Conservation (phyloP, 306 rosid genomes). For the Parietaria judaica region DNA sequence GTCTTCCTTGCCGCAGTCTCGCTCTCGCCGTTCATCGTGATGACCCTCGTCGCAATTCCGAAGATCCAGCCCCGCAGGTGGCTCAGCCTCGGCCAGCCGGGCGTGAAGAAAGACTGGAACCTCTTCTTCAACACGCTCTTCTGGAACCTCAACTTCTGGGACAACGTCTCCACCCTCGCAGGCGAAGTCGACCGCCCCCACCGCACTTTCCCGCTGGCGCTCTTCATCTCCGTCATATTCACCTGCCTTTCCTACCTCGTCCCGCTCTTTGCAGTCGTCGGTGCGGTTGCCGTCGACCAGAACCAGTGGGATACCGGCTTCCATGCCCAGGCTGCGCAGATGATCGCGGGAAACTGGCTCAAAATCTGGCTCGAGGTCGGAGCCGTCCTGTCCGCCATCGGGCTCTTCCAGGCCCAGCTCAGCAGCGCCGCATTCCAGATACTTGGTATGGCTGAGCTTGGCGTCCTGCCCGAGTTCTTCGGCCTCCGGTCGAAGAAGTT, state of each 20-base stretch:
- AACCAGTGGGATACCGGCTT: conserved; percentile 21
- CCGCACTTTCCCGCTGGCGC: conserved; percentile 20
- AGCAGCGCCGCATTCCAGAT: conserved; percentile 23
- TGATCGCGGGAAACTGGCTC: conserved; percentile 27
- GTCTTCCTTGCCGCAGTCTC: conserved; percentile 19
- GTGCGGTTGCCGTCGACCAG: conserved; percentile 20
- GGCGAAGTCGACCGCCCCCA: conserved; percentile 27
- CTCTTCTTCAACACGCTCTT: conserved; percentile 26
- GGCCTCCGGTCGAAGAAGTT: conserved; percentile 10
- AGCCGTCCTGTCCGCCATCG: conserved; percentile 24
- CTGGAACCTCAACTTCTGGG: conserved; percentile 33
- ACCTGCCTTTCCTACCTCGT: conserved; percentile 27
- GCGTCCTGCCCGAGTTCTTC: conserved; percentile 23
- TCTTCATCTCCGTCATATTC: conserved; percentile 20
- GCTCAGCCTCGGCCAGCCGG: conserved; percentile 19
- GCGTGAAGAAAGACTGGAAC: conserved; percentile 25
- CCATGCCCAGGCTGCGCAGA: conserved; percentile 28
- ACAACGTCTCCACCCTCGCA: conserved; percentile 27
- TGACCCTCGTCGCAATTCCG: conserved; percentile 25
- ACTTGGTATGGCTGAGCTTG: conserved; percentile 29
- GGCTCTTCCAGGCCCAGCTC: conserved; percentile 28
- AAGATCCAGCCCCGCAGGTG: conserved; percentile 22
- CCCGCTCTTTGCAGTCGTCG: conserved; percentile 25
- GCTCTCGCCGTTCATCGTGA: conserved; percentile 25
- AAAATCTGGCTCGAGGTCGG: conserved; percentile 27